phyloP scores from a whole-genome alignment of 73 alveolate species.

The Paramecium biaurelia region DNA sequence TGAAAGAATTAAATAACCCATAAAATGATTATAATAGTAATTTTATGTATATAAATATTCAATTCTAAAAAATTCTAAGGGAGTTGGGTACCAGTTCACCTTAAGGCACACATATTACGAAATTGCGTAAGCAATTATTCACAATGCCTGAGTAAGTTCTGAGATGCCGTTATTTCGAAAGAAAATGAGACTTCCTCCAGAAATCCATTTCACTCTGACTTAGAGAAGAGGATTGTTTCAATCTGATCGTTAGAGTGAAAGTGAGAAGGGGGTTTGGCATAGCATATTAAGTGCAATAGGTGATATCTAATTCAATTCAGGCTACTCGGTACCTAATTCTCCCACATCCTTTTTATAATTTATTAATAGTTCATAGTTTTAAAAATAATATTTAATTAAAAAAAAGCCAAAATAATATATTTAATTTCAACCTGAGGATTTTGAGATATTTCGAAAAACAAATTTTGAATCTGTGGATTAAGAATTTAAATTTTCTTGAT shows the following conservation, averaged over 20 bases:
- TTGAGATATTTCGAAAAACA: not conserved
- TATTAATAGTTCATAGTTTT: too few species aligned
- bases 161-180: constrained; percentile 56
- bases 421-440: not conserved
- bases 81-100: constrained; percentile 35
- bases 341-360: not conserved
- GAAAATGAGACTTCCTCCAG: constrained; percentile 15
- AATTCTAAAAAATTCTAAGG: not conserved
- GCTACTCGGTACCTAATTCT: constrained; percentile 28
- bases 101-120: constrained; percentile 36
- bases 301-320: constrained; percentile 11
- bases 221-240: constrained; percentile 2
- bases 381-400: not conserved
- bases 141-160: constrained; percentile 50
- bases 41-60: not conserved
- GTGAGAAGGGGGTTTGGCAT: constrained; percentile 35
- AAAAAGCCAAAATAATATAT: not conserved
- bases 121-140: not conserved
- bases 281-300: constrained; percentile 41
- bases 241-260: not conserved
- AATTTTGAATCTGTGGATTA: not conserved
- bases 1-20: not conserved
- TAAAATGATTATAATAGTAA: not conserved
- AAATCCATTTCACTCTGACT: constrained; percentile 2
- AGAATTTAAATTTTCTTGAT: not conserved